Evolutionary conservation across 129 eudicot species (phyloP), one percentile per base, ranked within the genome.

Genomic region (Scalesia atractyloides): DNA sequence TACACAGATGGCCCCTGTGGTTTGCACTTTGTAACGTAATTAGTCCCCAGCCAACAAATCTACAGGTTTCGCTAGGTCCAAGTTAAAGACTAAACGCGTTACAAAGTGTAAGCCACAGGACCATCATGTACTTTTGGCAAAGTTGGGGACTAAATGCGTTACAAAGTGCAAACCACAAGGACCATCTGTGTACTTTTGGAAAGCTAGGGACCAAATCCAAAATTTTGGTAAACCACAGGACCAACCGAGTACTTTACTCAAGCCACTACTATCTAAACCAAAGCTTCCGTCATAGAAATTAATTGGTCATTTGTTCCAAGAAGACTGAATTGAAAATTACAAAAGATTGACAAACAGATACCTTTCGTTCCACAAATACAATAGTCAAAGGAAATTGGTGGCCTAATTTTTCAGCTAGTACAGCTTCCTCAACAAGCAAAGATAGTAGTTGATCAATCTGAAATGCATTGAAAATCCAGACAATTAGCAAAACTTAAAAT

Each of bases 321-420:
- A 7, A 8, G 52, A 24, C 15, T 9, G 36, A 46, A 34, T 16
- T 10, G 19, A 52, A 1, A 53, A 39, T 14, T 14, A 22, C 56
- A 5, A 37, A 66, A 44, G 46, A 65, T n/a, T 59, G 9, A 59
- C 41, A 26, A 59, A 59, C 37, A 59, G 19, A n/a, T 87, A 90
- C 96, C 96, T 90, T 90, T n/a, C 94, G 82, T 81, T 90, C 96
- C 62, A 90, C 94, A 83, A 90, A 90, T 69, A 90, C 96, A 61
- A 90, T 90, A 66, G 96, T 87, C 73, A 90, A 74, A 69, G 96
- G 94, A 81, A 85, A 82, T 15, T 88, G 76, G 41, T 85, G 89
- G 75, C 94, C 84, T 70, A 81, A 79, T 19, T 79, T 87, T 82
- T 87, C 90, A 69, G 90, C 83, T 64, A 83, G 81, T 67, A 85